Conservation (phyloP, 208 protist genomes). For the Dictyostelium gargantuum region DNA sequence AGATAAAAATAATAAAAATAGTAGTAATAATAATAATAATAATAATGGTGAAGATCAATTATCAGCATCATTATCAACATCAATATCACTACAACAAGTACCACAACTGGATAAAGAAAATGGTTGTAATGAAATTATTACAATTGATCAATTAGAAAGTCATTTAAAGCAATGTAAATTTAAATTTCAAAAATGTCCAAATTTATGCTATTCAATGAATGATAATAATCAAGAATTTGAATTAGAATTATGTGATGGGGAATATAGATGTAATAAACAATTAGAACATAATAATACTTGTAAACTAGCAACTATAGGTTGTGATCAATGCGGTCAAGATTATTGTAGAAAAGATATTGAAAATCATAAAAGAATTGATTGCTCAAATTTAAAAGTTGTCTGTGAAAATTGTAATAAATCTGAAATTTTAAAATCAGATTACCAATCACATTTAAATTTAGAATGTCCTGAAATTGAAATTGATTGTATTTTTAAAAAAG, state of each 20-base stretch:
- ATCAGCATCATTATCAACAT: not conserved
- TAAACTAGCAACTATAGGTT: not conserved
- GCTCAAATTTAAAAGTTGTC: not conserved
- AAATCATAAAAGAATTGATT: not conserved
- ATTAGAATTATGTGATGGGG: not conserved
- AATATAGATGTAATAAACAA: not conserved
- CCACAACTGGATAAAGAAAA: not conserved
- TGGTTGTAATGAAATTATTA: not conserved
- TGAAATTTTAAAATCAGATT: not conserved
- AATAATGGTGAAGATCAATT: not conserved
- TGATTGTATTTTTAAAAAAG: not conserved
- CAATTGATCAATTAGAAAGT: not conserved
- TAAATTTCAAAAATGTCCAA: not conserved
- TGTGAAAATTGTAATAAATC: not conserved
- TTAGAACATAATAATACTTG: not conserved
- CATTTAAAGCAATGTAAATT: not conserved
- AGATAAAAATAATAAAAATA: not conserved
- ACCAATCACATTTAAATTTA: not conserved
- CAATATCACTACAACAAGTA: not conserved
- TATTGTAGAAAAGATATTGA: not conserved
- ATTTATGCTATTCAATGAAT: no score
- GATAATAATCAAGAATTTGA: not conserved
- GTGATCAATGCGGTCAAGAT: not conserved
- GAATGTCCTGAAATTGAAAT: not conserved
- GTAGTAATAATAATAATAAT: not conserved